phyloP scores from a whole-genome alignment of 371 early-diverging fungal species.

The Nematocida sp. region DNA sequence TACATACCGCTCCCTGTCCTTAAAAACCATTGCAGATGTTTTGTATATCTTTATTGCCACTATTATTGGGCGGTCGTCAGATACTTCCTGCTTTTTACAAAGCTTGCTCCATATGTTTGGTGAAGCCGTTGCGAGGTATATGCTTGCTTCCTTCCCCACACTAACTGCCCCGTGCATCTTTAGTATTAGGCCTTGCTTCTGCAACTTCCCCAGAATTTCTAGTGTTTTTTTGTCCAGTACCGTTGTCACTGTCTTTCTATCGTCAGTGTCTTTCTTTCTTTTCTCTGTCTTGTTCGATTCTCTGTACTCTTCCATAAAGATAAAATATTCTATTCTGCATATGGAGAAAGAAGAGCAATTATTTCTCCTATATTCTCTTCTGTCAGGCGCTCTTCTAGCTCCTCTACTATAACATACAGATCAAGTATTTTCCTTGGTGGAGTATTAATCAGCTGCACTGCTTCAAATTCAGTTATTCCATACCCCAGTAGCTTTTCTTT shows the following conservation, averaged over 20 bases:
- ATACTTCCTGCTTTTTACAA: constrained; percentile 44
- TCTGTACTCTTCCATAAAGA: constrained; percentile 39
- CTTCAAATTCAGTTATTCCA: constrained; percentile 64
- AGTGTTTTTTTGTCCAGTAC: constrained; percentile 93
- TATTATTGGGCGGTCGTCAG: constrained; percentile 74
- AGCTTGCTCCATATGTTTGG: constrained; percentile 61
- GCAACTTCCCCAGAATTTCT: constrained; percentile 87
- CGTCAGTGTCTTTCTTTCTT: constrained; percentile 78
- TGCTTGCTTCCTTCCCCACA: constrained; percentile 85
- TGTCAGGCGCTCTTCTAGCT: constrained; percentile 69
- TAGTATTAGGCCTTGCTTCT: constrained; percentile 80
- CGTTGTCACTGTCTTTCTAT: constrained; percentile 91
- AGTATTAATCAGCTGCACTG: constrained; percentile 65
- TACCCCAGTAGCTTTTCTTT: constrained; percentile 41
- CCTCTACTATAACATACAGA: constrained; percentile 69
- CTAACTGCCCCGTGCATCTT: constrained; percentile 92
- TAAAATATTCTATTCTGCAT: constrained; percentile 44
- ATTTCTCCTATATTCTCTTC: constrained; percentile 64
- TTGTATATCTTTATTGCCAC: constrained; percentile 95
- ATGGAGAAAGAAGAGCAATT: constrained; percentile 56
- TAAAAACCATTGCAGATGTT: constrained; percentile 93
- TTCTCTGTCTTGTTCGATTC: constrained; percentile 58
- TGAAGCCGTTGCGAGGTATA: constrained; percentile 60
- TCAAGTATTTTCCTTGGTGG: constrained; percentile 62
- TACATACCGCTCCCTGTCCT: constrained; percentile 95